A percentile compares a stretch with the other conserved stretches of the same genome.
Conservation (phyloP, 768 basidiomycete genomes). For the Tephrocybe sp. region DNA sequence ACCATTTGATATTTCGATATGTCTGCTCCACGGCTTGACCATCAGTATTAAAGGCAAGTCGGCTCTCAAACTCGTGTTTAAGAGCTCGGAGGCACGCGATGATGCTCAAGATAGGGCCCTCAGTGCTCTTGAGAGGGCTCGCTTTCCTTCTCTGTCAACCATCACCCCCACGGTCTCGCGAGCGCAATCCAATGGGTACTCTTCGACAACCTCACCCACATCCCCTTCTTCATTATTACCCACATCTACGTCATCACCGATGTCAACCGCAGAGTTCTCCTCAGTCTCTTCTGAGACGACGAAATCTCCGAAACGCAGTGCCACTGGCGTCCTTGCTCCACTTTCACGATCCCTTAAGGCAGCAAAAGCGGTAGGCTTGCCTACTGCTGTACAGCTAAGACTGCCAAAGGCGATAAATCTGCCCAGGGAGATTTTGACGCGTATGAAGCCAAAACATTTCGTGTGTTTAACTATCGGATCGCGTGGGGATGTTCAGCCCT, state of each 20-base stretch:
- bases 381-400: slow-evolving; percentile 25
- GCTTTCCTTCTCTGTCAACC: slow-evolving; percentile 10
- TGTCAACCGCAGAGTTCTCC: background rate
- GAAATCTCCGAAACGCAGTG: slow-evolving; percentile 20
- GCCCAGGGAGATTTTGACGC: slow-evolving; percentile 33
- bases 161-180: slow-evolving; percentile 1
- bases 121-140: slow-evolving; percentile 10
- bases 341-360: slow-evolving; percentile 40
- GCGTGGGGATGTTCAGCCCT: slow-evolving; percentile 66
- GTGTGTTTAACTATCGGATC: slow-evolving; percentile 67
- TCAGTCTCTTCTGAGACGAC: background rate
- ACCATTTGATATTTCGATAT: slow-evolving; percentile 26
- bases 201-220: slow-evolving; percentile 6
- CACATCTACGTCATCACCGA: slow-evolving; percentile 1
- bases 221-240: too few species aligned
- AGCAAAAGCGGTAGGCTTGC: slow-evolving; percentile 26
- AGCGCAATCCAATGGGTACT: background rate
- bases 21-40: slow-evolving; percentile 36
- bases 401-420: slow-evolving; percentile 51
- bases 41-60: slow-evolving; percentile 46
- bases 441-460: slow-evolving; percentile 46
- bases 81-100: slow-evolving; percentile 36
- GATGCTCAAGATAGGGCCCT: slow-evolving; percentile 42
- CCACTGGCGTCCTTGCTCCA: slow-evolving; percentile 43
- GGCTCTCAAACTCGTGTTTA: slow-evolving; percentile 52